Evolutionary conservation across 2,329 filamentous ascomycete species (phyloP), one percentile per base, ranked within the genome.

Genomic region (Tricladium varicosporioides): DNA sequence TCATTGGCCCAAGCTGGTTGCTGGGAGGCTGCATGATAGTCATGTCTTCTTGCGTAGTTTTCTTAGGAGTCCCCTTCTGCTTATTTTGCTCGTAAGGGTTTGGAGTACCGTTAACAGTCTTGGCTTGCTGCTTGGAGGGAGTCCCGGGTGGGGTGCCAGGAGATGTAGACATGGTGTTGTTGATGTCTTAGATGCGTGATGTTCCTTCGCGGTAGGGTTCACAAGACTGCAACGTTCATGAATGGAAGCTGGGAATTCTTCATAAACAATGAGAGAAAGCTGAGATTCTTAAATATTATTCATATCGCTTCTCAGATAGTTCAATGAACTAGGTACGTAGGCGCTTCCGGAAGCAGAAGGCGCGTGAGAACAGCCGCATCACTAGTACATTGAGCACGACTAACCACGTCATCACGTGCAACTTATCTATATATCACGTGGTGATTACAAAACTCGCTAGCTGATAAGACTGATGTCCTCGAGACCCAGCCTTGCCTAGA

Each of bases 101-200:
- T 46, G 48, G 10, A 13, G n/a, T 40, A 2, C 36, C 36, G n/a
- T 40, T 40, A 10, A 40, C 36, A 4, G 36, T 40, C 22, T 27
- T 27, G 19, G 19, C 36, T 13, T 11, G 33, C n/a, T 5, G 19
- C 22, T 54, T 54, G 31, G 46, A 54, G 19, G 61, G 59, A 2
- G 60, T 63, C 54, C 55, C 48, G 44, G 59, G 51, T 9, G 53
- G 58, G 5, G 58, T 56, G 10, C 47, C 42, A 13, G 55, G 49
- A 49, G 31, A 40, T 49, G 56, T 56, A 50, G 60, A 65, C 61
- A 62, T 65, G 46, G 33, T 22, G 16, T 22, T 31, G 22, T 7
- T 27, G 22, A 27, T 27, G 22, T 27, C 4, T 27, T 7, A 27
- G 4, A 27, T 27, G 22, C 22, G 22, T 27, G 22, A 27, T 7